Conservation (phyloP, 1,284 basidiomycete genomes). For the Pholiota adiposa region DNA sequence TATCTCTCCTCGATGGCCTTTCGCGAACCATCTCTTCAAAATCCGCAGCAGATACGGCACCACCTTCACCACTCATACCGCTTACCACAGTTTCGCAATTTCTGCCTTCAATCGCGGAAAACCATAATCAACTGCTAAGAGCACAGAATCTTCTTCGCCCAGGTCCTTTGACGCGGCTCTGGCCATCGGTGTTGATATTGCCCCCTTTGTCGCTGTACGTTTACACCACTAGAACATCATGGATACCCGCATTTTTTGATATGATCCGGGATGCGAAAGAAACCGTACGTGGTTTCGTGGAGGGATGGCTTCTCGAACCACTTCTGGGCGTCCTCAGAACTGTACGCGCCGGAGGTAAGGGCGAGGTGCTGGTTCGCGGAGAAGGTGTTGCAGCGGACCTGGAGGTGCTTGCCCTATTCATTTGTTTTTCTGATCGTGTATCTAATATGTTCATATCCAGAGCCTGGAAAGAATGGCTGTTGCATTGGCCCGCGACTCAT, state of each 20-base stretch:
- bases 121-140: slow-evolving; percentile 26
- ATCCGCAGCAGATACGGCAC: neutral
- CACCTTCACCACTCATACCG: slow-evolving; percentile 14
- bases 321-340: slow-evolving; percentile 85
- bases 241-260: slow-evolving; percentile 54
- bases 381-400: slow-evolving; percentile 84
- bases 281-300: slow-evolving; percentile 78
- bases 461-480: slow-evolving; percentile 94
- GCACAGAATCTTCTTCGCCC: slow-evolving; percentile 55
- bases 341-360: slow-evolving; percentile 72
- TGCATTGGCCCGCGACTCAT: slow-evolving; percentile 82
- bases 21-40: slow-evolving; percentile 5
- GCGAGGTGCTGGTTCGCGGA: slow-evolving; percentile 73
- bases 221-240: slow-evolving; percentile 36
- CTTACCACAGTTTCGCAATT: slow-evolving; percentile 21
- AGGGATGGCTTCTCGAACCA: slow-evolving; percentile 89
- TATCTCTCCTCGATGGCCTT: slow-evolving; percentile 18
- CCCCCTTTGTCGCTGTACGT: slow-evolving; percentile 63
- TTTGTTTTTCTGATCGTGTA: neutral
- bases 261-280: slow-evolving; percentile 67
- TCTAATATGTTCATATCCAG: slow-evolving; percentile 40
- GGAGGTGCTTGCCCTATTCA: slow-evolving; percentile 50
- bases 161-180: slow-evolving; percentile 58
- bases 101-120: slow-evolving; percentile 18
- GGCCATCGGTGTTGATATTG: slow-evolving; percentile 70